Conservation (phyloP, 129 eudicot genomes). For the Pseudognaphalium luteoalbum region DNA sequence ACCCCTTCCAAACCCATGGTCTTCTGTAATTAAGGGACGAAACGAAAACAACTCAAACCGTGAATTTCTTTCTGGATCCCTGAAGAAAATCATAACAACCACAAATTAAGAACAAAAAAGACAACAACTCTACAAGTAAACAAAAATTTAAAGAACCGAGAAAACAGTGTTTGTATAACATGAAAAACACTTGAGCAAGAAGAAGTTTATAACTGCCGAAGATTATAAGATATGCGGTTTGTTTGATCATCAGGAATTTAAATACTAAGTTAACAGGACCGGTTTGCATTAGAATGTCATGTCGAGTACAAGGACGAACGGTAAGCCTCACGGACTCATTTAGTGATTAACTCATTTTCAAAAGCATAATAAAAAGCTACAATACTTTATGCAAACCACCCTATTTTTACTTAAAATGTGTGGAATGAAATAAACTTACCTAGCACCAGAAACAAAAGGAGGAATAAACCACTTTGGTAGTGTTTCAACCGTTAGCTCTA, state of each 20-base stretch:
- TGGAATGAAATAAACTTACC: slow-evolving; percentile 2
- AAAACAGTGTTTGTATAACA: neutral
- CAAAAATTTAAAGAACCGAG: neutral
- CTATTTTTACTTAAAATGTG: neutral
- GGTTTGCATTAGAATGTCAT: neutral
- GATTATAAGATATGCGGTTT: neutral
- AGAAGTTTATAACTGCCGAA: neutral
- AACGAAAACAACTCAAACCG: neutral
- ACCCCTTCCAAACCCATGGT: neutral
- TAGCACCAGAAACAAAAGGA: neutral
- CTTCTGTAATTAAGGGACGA: neutral
- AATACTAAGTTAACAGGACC: neutral
- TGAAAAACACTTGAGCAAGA: neutral
- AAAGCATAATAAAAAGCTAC: neutral
- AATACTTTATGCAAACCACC: neutral
- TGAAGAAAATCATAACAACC: neutral
- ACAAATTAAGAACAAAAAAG: neutral
- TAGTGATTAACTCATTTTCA: neutral
- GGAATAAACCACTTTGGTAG: no score
- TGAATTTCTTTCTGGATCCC: neutral
- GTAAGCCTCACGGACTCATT: neutral
- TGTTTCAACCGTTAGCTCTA: no score
- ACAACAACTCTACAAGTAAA: neutral
- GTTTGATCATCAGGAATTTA: neutral
- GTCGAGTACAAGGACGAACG: neutral